Evolutionary conservation across 306 rosid genomes (phyloP).

Genomic region (Cercis canadensis): DNA sequence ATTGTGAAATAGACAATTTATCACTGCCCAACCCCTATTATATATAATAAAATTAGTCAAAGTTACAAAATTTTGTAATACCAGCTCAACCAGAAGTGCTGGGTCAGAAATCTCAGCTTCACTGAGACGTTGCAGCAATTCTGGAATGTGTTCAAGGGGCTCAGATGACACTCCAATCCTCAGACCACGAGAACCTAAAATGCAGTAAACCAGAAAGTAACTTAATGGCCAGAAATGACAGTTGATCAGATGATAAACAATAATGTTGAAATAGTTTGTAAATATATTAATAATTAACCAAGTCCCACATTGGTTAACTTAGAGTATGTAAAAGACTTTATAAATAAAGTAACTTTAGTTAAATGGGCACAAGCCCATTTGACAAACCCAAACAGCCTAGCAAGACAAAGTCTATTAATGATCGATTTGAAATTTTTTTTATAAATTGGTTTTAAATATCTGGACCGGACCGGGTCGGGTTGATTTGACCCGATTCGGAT

Average conservation of each 20-base stretch:
- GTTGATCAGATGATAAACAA: slow-evolving; percentile 11
- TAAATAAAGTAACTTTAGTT: no score
- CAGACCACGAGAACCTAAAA: slow-evolving; percentile 66
- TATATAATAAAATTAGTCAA: background rate
- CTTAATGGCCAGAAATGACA: background rate
- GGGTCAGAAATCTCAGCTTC: slow-evolving; percentile 62
- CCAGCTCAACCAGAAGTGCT: slow-evolving; percentile 69
- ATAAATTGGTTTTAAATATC: no score
- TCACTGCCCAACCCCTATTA: background rate
- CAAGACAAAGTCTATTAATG: no score
- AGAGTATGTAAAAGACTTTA: no score
- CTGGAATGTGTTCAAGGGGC: slow-evolving; percentile 71
- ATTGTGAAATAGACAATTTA: background rate
- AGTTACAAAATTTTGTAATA: slow-evolving; percentile 13
- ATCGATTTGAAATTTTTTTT: no score
- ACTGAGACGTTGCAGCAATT: slow-evolving; percentile 59
- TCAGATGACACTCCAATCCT: slow-evolving; percentile 67
- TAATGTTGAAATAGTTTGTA: no score
- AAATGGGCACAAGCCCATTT: no score
- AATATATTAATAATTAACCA: no score
- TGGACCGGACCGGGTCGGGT: no score
- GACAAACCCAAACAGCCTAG: no score
- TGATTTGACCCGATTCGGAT: no score
- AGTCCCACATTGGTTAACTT: no score
- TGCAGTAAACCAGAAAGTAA: background rate